Evolutionary conservation across 164 flowering plant genomes (phyloP), one percentile per base, ranked within the genome.

Genomic region (Houttuynia cordata): DNA sequence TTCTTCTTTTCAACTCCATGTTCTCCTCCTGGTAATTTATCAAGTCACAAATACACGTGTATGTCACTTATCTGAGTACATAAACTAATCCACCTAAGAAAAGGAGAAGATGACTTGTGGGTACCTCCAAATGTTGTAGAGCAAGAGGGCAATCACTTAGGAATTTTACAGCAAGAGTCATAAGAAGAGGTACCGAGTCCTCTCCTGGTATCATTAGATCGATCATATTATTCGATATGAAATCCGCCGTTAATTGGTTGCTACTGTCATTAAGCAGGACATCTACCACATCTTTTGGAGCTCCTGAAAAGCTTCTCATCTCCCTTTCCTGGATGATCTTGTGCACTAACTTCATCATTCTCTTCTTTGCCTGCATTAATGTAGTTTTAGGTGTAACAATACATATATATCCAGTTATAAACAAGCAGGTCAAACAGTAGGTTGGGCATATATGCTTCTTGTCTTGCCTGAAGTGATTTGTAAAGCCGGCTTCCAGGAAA

Each of bases 131-230:
- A 51, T 81, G 80, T 42, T 79, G 79, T 23, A 87, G 81, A 64
- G 97, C 96, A 23, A 68, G 52, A 8, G 99, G 97, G 70, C 67
- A 86, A 72, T 90, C 92, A 17, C 86, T 83, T 22, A 93, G 84
- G 73, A 77, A 90, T 70, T 93, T 93, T 0, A 86, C 56, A 0
- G 96, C 96, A 24, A 93, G 87, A 54, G 99, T 86, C 56, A 93
- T 82, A 20, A 88, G 91, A 45, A 82, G 64, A 0, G 99, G 99
- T 15, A 93, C 95, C 0, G 99, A 86, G 62, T 87, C 97, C 68
- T 90, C 97, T 3, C 96, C 99, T 0, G 99, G 99, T 18, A 93
- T 93, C 97, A 93, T 93, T 75, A 93, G 73, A 68, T 90, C 99
- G 49, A 90, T 85, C 73, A 88, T 75, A 62, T 93, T 93, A 34